phyloP scores from a whole-genome alignment of 768 basidiomycete species.

The Pulveroboletus sp. region DNA sequence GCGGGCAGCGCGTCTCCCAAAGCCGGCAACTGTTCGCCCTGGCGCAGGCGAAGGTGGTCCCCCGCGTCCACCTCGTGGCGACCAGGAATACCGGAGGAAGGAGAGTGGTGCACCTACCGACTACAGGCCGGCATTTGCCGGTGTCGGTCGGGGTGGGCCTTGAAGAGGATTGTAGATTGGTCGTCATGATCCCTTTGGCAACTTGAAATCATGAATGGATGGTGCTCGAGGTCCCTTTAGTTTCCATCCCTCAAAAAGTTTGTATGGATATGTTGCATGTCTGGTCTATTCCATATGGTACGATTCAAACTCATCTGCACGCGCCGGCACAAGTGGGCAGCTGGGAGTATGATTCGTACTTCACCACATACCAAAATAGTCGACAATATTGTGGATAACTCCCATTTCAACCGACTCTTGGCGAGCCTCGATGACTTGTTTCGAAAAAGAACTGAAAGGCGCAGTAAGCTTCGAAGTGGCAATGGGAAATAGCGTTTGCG shows the following conservation, averaged over 20 bases:
- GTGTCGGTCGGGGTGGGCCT: slow-evolving; percentile 86
- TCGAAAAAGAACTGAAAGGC: slow-evolving; percentile 47
- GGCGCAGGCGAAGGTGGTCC: slow-evolving; percentile 74
- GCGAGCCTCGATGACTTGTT: slow-evolving; percentile 48
- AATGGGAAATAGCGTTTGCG: neutral
- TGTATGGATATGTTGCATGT: slow-evolving; percentile 30
- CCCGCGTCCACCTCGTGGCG: slow-evolving; percentile 86
- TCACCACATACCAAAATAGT: slow-evolving; percentile 39
- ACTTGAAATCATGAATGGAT: neutral
- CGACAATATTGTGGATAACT: slow-evolving; percentile 39
- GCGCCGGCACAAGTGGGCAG: too few relatives aligned
- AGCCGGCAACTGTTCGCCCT: slow-evolving; percentile 72
- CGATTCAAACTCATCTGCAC: neutral
- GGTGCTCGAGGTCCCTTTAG: neutral
- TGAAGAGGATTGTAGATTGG: slow-evolving; percentile 45
- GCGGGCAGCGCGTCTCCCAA: slow-evolving; percentile 86
- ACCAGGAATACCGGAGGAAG: slow-evolving; percentile 87
- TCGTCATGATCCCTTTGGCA: neutral
- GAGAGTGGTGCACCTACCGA: slow-evolving; percentile 86
- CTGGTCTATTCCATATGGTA: slow-evolving; percentile 26
- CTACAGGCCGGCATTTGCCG: slow-evolving; percentile 85
- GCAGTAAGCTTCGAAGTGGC: neutral
- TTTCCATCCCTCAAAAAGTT: slow-evolving; percentile 13
- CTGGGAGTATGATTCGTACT: too few relatives aligned
- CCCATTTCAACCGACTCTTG: slow-evolving; percentile 19